phyloP scores from a whole-genome alignment of 2,329 filamentous ascomycete species.

The Thelonectria discophora region DNA sequence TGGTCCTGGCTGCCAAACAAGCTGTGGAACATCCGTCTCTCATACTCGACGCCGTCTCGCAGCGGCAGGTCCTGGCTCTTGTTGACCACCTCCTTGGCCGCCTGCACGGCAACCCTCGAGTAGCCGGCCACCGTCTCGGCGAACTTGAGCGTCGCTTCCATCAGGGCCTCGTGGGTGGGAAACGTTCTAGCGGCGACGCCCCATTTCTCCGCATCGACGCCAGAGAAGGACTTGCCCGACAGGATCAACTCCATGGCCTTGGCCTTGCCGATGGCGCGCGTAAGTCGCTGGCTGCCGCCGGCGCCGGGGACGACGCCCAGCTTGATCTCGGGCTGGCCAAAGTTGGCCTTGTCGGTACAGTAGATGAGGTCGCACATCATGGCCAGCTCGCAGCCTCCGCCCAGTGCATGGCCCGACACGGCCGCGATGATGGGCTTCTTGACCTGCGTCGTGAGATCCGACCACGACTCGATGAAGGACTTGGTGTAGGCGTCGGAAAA shows the following conservation, averaged over 20 bases:
- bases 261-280: slow-evolving; percentile 82
- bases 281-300: slow-evolving; percentile 89
- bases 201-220: slow-evolving; percentile 87
- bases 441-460: slow-evolving; percentile 79
- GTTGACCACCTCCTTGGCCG: slow-evolving; percentile 97
- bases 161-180: slow-evolving; percentile 79
- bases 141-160: slow-evolving; percentile 82
- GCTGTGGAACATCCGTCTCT: slow-evolving; percentile 90
- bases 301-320: slow-evolving; percentile 91
- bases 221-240: slow-evolving; percentile 84
- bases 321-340: slow-evolving; percentile 98
- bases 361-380: slow-evolving; percentile 98
- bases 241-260: slow-evolving; percentile 92
- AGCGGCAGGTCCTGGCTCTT: slow-evolving; percentile 94
- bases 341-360: slow-evolving; percentile 84
- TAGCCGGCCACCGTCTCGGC: slow-evolving; percentile 91
- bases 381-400: slow-evolving; percentile 94
- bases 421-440: slow-evolving; percentile 96
- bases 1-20: slow-evolving; percentile 96
- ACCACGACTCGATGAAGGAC: slow-evolving; percentile 97
- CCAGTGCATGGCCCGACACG: slow-evolving; percentile 92
- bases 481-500: slow-evolving; percentile 87
- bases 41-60: slow-evolving; percentile 92
- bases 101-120: slow-evolving; percentile 86
- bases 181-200: slow-evolving; percentile 88